phyloP scores from a whole-genome alignment of 2,329 filamentous ascomycete genomes.

The Diaporthe ilicicola region DNA sequence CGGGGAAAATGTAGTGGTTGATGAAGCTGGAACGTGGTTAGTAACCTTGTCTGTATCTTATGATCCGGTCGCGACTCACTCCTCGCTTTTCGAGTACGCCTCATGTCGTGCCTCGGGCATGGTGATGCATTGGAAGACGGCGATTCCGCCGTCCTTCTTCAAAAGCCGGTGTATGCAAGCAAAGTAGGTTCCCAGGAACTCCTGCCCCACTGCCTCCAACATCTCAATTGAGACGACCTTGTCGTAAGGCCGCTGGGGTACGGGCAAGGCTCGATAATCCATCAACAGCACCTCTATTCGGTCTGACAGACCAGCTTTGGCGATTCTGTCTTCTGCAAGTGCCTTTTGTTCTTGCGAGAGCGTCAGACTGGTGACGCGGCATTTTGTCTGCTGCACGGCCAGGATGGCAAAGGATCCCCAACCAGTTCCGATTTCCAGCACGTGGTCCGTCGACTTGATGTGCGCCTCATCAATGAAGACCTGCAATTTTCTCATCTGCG shows the following conservation, averaged over 20 bases:
- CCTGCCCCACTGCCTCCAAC: conserved; percentile 76
- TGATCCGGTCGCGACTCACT: conserved; percentile 50
- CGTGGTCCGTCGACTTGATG: conserved; percentile 71
- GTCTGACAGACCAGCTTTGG: conserved; percentile 64
- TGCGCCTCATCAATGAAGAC: conserved; percentile 72
- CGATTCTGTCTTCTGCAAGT: conserved; percentile 72
- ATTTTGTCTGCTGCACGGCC: conserved; percentile 71
- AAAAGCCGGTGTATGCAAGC: conserved; percentile 68
- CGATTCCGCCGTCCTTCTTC: conserved; percentile 72
- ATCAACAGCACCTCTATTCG: conserved; percentile 71
- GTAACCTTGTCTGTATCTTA: conserved; percentile 20
- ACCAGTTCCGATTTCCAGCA: conserved; percentile 79
- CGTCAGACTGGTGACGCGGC: conserved; percentile 73
- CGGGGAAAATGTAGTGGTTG: conserved; percentile 80
- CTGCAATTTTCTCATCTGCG: conserved; percentile 73
- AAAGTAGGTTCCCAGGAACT: conserved; percentile 75
- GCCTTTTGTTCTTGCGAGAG: conserved; percentile 74
- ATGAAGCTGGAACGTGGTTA: conserved; percentile 64
- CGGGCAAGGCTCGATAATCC: conserved; percentile 72
- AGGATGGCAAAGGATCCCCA: conserved; percentile 80
- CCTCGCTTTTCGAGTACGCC: conserved; percentile 71
- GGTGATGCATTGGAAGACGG: conserved; percentile 80
- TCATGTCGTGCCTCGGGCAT: conserved; percentile 76
- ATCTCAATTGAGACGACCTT: conserved; percentile 81
- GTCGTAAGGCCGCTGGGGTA: conserved; percentile 66